Conservation (phyloP, 306 rosid species). For the Acacia crassicarpa region DNA sequence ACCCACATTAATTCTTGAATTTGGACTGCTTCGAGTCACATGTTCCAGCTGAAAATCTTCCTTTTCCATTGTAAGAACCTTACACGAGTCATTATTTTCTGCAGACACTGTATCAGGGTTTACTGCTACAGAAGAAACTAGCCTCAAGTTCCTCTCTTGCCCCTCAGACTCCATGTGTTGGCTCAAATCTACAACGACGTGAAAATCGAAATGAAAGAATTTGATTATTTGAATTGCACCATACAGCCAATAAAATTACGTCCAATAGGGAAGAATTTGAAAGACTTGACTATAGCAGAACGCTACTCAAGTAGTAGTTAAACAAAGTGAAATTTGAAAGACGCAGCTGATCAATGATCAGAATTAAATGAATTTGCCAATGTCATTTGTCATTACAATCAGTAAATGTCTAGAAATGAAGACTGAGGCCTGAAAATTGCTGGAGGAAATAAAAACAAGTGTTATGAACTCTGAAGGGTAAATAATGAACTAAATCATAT, state of each 20-base stretch:
- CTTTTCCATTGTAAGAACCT: slow-evolving; percentile 28
- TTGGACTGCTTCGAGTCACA: slow-evolving; percentile 36
- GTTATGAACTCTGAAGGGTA: background rate
- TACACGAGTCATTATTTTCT: slow-evolving; percentile 39
- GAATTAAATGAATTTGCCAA: background rate
- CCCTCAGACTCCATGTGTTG: slow-evolving; percentile 43
- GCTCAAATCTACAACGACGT: slow-evolving; percentile 52
- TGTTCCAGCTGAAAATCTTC: slow-evolving; percentile 32
- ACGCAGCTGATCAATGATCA: slow-evolving; percentile 3
- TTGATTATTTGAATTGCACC: slow-evolving; percentile 19
- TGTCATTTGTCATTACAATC: background rate
- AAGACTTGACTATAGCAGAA: slow-evolving; percentile 5
- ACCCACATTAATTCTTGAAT: slow-evolving; percentile 33
- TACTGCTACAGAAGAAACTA: slow-evolving; percentile 40
- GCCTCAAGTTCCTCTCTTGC: slow-evolving; percentile 38
- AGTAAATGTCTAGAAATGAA: background rate
- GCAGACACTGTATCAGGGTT: slow-evolving; percentile 24
- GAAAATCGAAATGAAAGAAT: slow-evolving; percentile 19
- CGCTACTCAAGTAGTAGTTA: background rate
- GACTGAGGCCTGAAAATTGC: slow-evolving; percentile 5
- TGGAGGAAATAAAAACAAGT: background rate
- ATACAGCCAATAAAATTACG: slow-evolving; percentile 16
- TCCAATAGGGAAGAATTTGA: slow-evolving; percentile 12
- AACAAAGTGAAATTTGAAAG: slow-evolving; percentile 9
- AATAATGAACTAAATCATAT: background rate